These are phyloP conservation scores for Furcasterigmium furcatum DNA, from an alignment of 2,329 filamentous ascomycete genomes.

Conservation along the genomic window DNA sequence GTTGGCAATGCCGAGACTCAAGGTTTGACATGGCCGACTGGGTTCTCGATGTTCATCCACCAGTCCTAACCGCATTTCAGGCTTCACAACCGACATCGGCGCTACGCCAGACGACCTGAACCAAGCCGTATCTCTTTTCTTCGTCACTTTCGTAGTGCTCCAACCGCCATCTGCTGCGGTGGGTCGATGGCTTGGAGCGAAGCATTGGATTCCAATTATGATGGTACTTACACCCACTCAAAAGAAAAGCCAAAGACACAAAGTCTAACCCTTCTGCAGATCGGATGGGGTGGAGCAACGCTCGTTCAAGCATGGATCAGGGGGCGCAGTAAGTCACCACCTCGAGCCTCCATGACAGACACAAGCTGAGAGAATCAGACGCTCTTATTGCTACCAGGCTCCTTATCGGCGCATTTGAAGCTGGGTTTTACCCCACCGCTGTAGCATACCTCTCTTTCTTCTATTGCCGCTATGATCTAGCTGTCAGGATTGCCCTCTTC, in stretches of 20 bases:
- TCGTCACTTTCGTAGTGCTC: conserved; percentile 54
- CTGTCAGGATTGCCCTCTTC: conserved; percentile 48
- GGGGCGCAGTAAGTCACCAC: conserved; percentile 16
- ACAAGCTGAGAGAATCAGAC: conserved; percentile 6
- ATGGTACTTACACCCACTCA: conserved; percentile 46
- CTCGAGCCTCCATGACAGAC: conserved; percentile 22
- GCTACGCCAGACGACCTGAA: conserved; percentile 50
- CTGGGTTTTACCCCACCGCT: conserved; percentile 57
- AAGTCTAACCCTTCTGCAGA: conserved; percentile 20
- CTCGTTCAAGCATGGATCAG: conserved; percentile 22
- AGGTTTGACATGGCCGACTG: conserved; percentile 16
- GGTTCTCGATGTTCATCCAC: background rate
- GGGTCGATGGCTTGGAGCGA: conserved; percentile 38
- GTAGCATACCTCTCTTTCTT: conserved; percentile 57
- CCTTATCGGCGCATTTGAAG: conserved; percentile 23
- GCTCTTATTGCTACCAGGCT: conserved; percentile 17
- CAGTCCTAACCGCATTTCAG: conserved; percentile 5
- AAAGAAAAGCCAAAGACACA: conserved; percentile 40
- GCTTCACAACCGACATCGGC: conserved; percentile 52
- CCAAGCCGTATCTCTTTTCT: conserved; percentile 53
- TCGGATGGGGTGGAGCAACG: conserved; percentile 24
- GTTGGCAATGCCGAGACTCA: conserved; percentile 36
- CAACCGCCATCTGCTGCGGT: conserved; percentile 50
- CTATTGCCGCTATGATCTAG: conserved; percentile 56
- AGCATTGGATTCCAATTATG: conserved; percentile 51